Evolutionary conservation across 2,329 filamentous ascomycete genomes (phyloP).

Genomic region (Neonectria hederae): DNA sequence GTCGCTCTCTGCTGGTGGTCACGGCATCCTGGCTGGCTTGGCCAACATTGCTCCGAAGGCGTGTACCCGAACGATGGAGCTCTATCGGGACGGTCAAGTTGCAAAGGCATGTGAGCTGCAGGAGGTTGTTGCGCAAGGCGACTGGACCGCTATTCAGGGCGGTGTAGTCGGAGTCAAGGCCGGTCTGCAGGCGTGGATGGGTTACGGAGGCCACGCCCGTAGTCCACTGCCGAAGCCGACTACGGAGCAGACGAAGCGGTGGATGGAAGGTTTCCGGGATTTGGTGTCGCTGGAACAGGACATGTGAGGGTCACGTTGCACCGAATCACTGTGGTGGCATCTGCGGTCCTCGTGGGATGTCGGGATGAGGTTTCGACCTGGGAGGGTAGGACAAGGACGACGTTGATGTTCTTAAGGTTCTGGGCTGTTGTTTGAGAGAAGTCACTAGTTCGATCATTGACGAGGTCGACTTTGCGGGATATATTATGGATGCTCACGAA

Average conservation of each 20-base stretch:
- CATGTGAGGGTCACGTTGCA: conserved; percentile 43
- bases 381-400: conserved; percentile 24
- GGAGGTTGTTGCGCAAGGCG: conserved; percentile 71
- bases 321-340: conserved; percentile 16
- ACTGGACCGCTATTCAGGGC: conserved; percentile 77
- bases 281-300: conserved; percentile 62
- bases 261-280: conserved; percentile 66
- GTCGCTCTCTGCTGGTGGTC: conserved; percentile 72
- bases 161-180: conserved; percentile 78
- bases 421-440: background rate
- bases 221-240: conserved; percentile 54
- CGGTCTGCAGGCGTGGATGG: conserved; percentile 71
- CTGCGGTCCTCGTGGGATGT: conserved; percentile 10
- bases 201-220: conserved; percentile 67
- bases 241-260: conserved; percentile 57
- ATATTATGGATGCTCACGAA: background rate
- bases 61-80: conserved; percentile 68
- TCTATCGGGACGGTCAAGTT: conserved; percentile 66
- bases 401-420: conserved; percentile 4
- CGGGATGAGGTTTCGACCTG: conserved; percentile 7
- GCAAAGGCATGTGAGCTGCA: conserved; percentile 71
- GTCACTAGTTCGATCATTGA: no score
- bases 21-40: conserved; percentile 76
- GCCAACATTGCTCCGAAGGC: conserved; percentile 76
- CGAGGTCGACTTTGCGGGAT: background rate